phyloP scores from a whole-genome alignment of 2,329 filamentous ascomycete species.

The Reticulascus tulasneorum region DNA sequence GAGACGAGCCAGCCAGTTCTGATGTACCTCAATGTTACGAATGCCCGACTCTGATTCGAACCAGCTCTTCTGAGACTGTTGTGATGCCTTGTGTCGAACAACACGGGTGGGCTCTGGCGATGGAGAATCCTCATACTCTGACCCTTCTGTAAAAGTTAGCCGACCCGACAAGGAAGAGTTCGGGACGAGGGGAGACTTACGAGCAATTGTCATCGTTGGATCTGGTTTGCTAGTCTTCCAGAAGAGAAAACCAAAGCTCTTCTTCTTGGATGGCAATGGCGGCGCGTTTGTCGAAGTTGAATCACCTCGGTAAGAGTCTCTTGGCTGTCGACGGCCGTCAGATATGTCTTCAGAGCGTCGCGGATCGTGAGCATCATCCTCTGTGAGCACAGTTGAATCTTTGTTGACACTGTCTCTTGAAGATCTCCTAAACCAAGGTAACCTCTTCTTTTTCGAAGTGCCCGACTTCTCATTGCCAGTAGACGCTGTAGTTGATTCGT shows the following conservation, averaged over 20 bases:
- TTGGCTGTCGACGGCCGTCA: too few species aligned
- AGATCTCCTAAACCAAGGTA: constrained; percentile 48
- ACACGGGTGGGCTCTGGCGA: constrained; percentile 19
- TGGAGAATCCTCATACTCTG: constrained; percentile 25
- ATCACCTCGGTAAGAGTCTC: too few species aligned
- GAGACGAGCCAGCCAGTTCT: constrained; percentile 85
- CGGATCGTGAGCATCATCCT: too few species aligned
- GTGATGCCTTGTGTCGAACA: constrained; percentile 14
- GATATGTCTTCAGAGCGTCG: too few species aligned
- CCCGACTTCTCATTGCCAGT: constrained; percentile 14
- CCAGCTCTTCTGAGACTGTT: constrained; percentile 21
- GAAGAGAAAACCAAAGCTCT: constrained; percentile 50
- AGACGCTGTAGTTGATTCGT: constrained; percentile 15
- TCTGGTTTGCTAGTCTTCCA: constrained; percentile 48
- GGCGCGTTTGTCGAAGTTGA: too few species aligned
- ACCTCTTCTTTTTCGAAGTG: constrained; percentile 38
- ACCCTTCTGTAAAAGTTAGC: constrained; percentile 21
- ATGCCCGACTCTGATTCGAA: constrained; percentile 32
- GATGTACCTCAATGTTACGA: constrained; percentile 61
- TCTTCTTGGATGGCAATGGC: constrained; percentile 31
- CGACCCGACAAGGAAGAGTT: background rate
- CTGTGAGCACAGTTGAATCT: constrained; percentile 13
- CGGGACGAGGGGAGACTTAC: too few species aligned
- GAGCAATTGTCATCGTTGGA: constrained; percentile 39
- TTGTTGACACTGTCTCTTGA: constrained; percentile 32